Base-by-base conservation (phyloP, 805 yeast genomes). In the Schizosaccharomyces octosporus region DNA sequence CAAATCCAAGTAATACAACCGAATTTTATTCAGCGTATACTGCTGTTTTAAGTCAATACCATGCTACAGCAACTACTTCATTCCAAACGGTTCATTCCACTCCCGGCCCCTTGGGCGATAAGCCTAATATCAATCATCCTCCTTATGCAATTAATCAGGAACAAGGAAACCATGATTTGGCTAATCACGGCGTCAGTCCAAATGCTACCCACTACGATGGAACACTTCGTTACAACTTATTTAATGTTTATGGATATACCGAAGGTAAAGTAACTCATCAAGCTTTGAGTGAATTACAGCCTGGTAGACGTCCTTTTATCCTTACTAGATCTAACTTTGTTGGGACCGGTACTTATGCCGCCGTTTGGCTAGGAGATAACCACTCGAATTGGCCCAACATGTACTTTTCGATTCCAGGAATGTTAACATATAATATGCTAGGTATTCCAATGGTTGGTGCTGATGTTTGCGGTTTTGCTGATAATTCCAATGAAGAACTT, bases 351-450 rank as follows among this genome's bases (percentile, higher is more conserved):
- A 77, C 85, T 66, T 76, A 88, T 0, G 78, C 86, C 0, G 93
- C 93, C 0, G 81, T 83, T 79, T 86, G 94, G 95, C 83, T 88
- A 0, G 95, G 95, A 59, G 95, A 86, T 69, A 86, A 85, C 68
- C 79, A 78, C 78, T 82, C 90, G 3, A 81, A 75, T 66, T 86
- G 94, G 94, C 87, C 81, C 63, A 80, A 84, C 66, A 72, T 86
- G 65, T 75, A 75, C 63, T 74, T 78, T 13, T 84, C 93, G 0
- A 75, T 86, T 61, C 89, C 94, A 15, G 84, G 84, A 90, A 71
- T 82, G n/a, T 71, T 85, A 63, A 82, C 85, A 4, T 61, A 57
- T 32, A 51, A 59, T 21, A 15, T 61, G 29, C 43, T 61, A n/a
- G 62, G 62, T 15, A 42, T 32, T 21, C 58, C 55, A 5, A 60